These are phyloP conservation scores for Tolypocladium album DNA, from an alignment of 2,329 filamentous ascomycete species.

Conservation along the genomic window DNA sequence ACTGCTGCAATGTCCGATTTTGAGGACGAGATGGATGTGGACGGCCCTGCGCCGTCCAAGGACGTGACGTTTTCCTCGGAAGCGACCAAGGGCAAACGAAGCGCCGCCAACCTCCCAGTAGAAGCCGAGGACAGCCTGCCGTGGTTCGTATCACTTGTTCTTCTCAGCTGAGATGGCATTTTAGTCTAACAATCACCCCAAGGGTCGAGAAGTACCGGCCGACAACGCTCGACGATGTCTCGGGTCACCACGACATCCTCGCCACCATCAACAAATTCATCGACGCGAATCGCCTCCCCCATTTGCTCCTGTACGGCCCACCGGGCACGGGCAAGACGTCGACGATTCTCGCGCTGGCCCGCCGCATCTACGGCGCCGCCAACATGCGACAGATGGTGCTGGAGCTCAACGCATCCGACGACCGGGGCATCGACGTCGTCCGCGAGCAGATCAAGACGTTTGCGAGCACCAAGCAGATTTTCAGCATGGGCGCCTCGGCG, in stretches of 20 bases:
- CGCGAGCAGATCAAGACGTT: constrained; percentile 99
- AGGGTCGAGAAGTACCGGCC: constrained; percentile 98
- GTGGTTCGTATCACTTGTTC: constrained; percentile 47
- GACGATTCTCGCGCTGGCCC: constrained; percentile 84
- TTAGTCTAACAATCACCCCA: background rate
- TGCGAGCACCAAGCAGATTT: constrained; percentile 95
- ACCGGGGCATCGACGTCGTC: constrained; percentile 95
- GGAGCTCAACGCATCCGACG: constrained; percentile 93
- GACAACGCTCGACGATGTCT: constrained; percentile 79
- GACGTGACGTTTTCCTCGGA: constrained; percentile 62
- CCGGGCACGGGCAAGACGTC: constrained; percentile 97
- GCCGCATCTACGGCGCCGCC: constrained; percentile 80
- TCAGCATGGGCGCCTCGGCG: constrained; percentile 48
- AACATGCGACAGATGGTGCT: constrained; percentile 98
- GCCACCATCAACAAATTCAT: constrained; percentile 97
- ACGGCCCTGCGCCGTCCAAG: constrained; percentile 34
- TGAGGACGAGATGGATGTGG: constrained; percentile 52
- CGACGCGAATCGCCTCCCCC: constrained; percentile 84
- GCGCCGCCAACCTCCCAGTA: constrained; percentile 83
- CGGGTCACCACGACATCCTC: constrained; percentile 93
- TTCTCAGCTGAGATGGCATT: background rate
- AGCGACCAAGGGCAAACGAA: constrained; percentile 79
- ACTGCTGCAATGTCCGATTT: constrained; percentile 42
- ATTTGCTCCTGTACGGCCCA: constrained; percentile 92
- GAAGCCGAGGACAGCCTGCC: constrained; percentile 89